phyloP scores from a whole-genome alignment of 345 rosid genomes.

The Litchi chinensis region DNA sequence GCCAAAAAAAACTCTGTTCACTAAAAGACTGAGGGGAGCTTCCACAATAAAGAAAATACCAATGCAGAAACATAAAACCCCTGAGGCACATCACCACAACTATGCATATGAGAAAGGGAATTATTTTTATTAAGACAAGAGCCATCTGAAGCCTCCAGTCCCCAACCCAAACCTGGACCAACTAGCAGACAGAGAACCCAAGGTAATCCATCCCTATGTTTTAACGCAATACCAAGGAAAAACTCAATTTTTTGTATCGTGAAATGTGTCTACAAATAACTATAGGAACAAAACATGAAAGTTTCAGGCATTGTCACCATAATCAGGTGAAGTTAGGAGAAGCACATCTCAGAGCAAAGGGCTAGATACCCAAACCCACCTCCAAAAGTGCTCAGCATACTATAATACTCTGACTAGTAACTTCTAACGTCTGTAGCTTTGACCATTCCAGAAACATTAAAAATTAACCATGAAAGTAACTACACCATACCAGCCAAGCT shows the following conservation, averaged over 20 bases:
- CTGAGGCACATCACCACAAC: not conserved
- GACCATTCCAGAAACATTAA: conserved; percentile 11
- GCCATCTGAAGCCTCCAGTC: not conserved
- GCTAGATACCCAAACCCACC: not conserved
- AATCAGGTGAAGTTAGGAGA: not conserved
- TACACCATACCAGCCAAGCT: conserved; percentile 72
- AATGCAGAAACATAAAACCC: not conserved
- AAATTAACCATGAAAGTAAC: not conserved
- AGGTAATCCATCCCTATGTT: conserved; percentile 3
- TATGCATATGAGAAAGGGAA: not conserved
- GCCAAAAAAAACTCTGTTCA: conserved; percentile 10
- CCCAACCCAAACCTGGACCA: not conserved
- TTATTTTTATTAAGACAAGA: not conserved
- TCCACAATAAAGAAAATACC: not conserved
- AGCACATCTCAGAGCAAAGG: not conserved
- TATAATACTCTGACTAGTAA: not conserved
- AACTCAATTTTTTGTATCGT: not conserved
- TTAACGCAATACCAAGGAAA: not conserved
- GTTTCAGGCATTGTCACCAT: not conserved
- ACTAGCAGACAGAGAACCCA: not conserved
- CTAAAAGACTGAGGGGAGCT: conserved; percentile 1
- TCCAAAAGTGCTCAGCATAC: not conserved
- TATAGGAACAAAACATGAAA: not conserved
- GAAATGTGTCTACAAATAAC: not conserved
- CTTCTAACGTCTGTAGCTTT: not conserved